Evolutionary conservation across 306 rosid genomes (phyloP), one percentile per base, ranked within the genome.

Genomic region (Vachellia pachyceras): DNA sequence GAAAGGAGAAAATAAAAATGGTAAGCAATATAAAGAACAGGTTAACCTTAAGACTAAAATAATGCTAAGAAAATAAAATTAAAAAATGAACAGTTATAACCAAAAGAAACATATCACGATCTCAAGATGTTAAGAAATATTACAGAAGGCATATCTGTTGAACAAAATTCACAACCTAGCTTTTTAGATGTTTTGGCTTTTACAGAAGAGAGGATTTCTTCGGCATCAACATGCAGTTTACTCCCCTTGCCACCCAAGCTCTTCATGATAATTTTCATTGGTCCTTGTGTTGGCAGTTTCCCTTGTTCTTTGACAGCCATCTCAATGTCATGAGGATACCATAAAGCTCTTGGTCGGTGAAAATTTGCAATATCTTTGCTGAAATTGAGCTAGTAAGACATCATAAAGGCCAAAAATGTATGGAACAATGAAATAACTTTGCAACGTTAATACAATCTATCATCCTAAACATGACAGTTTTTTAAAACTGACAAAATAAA

Each of bases 241-340:
- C 91, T 87, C 75, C 97, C 99, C 80, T 88, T 95, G 77, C 99
- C 99, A 72, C 97, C 99, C 89, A 95, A 86, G 88, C 99, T 91
- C 88, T 90, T 95, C 83, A 95, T 79, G 61, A 95, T 87, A 83
- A 95, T 78, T 85, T 93, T 93, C 97, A 93, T 93, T 35, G 95
- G 82, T 82, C 95, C 97, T 42, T 87, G 86, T 40, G 85, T 88
- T 42, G 97, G 91, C 73, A 95, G 82, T 90, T 93, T 93, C 61
- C 91, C 87, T 86, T 88, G 97, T 85, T 91, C 93, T 84, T 85
- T 95, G 79, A 95, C 85, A 82, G 90, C 94, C 88, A 93, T 85
- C 80, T 77, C 90, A 81, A 80, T 95, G 87, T 91, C 99, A 49
- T 93, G 99, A 69, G 99, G 99, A 91, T 88, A 93, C 99, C 99